These are phyloP conservation scores for Silybum marianum DNA, from an alignment of 129 eudicot species.

Conservation along the genomic window DNA sequence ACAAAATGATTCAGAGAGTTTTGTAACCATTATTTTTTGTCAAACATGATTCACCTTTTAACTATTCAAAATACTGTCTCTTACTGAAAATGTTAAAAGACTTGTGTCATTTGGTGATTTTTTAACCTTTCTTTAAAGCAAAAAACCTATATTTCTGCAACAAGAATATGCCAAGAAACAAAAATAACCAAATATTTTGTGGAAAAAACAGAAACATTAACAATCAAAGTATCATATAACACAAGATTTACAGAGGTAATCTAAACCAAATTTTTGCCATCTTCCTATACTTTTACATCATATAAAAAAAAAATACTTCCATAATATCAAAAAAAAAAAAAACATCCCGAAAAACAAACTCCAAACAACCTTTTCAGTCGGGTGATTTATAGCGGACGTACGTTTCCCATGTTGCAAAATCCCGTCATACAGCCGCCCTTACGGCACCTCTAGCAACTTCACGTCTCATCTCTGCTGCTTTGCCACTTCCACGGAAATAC, in stretches of 20 bases:
- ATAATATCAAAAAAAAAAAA: constrained; percentile 11
- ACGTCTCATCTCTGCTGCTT: constrained; percentile 87
- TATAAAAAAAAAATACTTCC: constrained; percentile 21
- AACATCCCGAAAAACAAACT: constrained; percentile 9
- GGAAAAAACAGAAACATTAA: neutral
- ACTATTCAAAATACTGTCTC: no score
- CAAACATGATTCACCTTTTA: no score
- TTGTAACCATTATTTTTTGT: no score
- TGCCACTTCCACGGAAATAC: constrained; percentile 99
- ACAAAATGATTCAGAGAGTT: no score
- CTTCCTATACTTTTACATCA: constrained; percentile 27
- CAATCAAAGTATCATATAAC: constrained; percentile 28
- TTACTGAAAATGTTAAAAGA: no score
- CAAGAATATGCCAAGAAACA: constrained; percentile 1
- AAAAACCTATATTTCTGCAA: neutral
- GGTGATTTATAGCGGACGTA: constrained; percentile 8
- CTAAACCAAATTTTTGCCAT: constrained; percentile 22
- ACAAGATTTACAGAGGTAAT: constrained; percentile 39
- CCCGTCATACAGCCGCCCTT: constrained; percentile 60
- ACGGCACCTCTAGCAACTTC: constrained; percentile 89
- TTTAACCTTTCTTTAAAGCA: neutral
- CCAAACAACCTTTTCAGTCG: neutral
- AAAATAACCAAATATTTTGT: constrained; percentile 9
- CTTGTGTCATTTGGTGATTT: no score
- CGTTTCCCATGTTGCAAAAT: neutral